Conservation (phyloP, 768 basidiomycete genomes). For the Mycena capillaripes region DNA sequence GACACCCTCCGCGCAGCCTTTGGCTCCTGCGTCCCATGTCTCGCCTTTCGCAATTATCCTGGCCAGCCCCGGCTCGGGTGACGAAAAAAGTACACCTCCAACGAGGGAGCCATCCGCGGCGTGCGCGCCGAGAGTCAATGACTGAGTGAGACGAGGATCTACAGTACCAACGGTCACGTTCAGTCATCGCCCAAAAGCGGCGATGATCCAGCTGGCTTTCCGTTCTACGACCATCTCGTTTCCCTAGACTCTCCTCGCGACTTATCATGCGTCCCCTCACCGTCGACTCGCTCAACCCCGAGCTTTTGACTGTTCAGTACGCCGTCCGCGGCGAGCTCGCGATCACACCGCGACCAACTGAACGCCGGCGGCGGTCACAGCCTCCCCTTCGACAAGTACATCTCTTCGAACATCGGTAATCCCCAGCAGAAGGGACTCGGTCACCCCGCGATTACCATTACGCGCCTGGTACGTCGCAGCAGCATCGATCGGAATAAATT, state of each 20-base stretch:
- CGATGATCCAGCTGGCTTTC: neutral
- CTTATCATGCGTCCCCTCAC: conserved; percentile 72
- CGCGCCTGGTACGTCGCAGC: conserved; percentile 76
- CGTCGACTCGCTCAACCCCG: conserved; percentile 82
- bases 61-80: no score
- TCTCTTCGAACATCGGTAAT: conserved; percentile 95
- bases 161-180: no score
- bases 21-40: no score
- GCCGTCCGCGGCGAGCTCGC: conserved; percentile 98
- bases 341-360: conserved; percentile 82
- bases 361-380: conserved; percentile 61
- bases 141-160: no score
- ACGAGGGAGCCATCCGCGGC: no score
- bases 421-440: conserved; percentile 96
- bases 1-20: no score
- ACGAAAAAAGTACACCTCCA: no score
- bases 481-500: neutral
- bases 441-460: conserved; percentile 93
- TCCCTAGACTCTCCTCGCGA: neutral
- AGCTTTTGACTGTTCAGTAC: conserved; percentile 91
- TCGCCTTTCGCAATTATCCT: no score
- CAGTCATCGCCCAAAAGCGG: neutral
- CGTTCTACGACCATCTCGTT: neutral
- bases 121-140: no score
- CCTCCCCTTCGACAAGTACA: conserved; percentile 90